A percentile compares a stretch with the other conserved stretches of the same genome.
Conservation (phyloP, 73 alveolate species). For the Paramecium sonneborni region DNA sequence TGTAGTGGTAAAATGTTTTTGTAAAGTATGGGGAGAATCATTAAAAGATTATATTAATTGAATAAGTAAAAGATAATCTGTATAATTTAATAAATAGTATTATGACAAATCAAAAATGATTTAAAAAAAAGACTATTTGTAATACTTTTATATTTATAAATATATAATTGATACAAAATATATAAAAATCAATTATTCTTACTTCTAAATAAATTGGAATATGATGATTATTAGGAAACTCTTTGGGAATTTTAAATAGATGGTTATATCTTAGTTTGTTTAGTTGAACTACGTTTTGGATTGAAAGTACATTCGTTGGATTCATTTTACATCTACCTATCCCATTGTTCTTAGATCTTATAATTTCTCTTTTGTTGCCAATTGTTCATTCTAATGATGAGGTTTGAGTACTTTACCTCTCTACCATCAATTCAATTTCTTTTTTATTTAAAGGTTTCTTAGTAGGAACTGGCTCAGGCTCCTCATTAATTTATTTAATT, state of each 20-base stretch:
- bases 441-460: not conserved
- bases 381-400: conserved; percentile 14
- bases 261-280: not conserved
- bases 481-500: not conserved
- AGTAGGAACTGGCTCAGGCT: conserved; percentile 41
- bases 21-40: conserved; percentile 42
- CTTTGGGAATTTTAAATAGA: conserved; percentile 13
- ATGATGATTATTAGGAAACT: not conserved
- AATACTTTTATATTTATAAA: not conserved
- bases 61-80: conserved; percentile 11
- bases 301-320: conserved; percentile 40
- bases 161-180: conserved; percentile 89
- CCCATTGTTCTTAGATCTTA: conserved; percentile 5
- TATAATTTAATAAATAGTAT: not conserved
- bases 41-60: not conserved
- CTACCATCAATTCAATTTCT: conserved; percentile 28
- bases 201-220: not conserved
- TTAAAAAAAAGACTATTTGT: not conserved
- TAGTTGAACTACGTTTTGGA: not conserved
- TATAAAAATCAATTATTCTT: not conserved
- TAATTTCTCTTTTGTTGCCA: conserved; percentile 32
- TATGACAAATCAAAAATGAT: not conserved
- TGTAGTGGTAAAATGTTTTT: conserved; percentile 7
- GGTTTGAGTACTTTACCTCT: not conserved
- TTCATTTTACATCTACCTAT: not conserved